Conservation (phyloP, 2,329 filamentous ascomycete species). For the Colletotrichum scovillei region DNA sequence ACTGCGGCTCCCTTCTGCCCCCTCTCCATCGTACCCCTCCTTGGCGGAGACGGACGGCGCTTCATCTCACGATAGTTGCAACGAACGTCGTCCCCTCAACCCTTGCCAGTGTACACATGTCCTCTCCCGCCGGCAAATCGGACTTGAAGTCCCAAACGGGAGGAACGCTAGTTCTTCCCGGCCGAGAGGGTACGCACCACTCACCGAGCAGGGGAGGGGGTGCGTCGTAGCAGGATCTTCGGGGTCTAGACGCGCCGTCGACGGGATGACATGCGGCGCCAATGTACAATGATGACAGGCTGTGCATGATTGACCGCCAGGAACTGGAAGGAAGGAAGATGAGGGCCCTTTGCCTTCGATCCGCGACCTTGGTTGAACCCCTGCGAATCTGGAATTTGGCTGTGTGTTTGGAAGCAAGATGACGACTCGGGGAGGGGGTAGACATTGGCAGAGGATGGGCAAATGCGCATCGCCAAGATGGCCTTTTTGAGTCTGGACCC, state of each 20-base stretch:
- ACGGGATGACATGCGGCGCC: slow-evolving; percentile 25
- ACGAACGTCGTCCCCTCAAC: neutral
- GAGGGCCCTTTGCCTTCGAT: slow-evolving; percentile 1
- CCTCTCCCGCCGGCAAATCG: slow-evolving; percentile 2
- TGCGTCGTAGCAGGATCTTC: slow-evolving; percentile 5
- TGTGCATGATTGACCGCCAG: slow-evolving; percentile 18
- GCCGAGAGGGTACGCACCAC: neutral
- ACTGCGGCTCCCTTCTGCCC: neutral
- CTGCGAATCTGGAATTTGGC: slow-evolving; percentile 6
- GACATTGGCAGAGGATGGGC: neutral
- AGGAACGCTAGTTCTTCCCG: slow-evolving; percentile 22
- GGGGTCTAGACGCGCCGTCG: slow-evolving; percentile 26
- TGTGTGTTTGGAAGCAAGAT: neutral
- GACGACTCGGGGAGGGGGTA: slow-evolving; percentile 1
- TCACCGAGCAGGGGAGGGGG: neutral
- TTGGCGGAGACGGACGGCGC: neutral
- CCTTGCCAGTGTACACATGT: neutral
- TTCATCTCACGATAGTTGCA: neutral
- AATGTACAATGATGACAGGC: slow-evolving; percentile 31
- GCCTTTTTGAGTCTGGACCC: neutral
- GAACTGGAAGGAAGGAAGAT: neutral
- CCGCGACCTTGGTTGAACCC: slow-evolving; percentile 5
- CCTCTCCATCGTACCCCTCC: neutral
- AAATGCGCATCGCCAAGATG: slow-evolving; percentile 4
- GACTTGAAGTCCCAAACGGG: slow-evolving; percentile 27